Evolutionary conservation across 2,329 filamentous ascomycete genomes (phyloP).

Genomic region (Aspergillus caelatus): DNA sequence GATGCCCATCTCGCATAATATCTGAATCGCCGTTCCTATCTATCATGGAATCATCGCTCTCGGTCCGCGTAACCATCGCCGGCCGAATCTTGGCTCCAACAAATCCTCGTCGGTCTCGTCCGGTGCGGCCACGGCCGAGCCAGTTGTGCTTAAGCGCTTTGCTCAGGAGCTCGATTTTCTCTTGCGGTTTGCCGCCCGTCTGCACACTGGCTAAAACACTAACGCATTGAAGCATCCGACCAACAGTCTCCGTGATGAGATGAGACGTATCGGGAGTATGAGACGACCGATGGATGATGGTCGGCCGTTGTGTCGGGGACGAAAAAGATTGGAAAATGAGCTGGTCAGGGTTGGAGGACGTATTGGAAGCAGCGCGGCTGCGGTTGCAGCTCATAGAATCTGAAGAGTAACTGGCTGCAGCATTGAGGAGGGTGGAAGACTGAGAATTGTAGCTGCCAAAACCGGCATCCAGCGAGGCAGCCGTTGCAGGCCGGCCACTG

Average conservation of each 20-base stretch:
- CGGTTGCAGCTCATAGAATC: constrained; percentile 60
- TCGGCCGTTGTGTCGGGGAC: constrained; percentile 39
- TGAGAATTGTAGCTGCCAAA: constrained; percentile 80
- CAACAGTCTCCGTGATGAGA: constrained; percentile 93
- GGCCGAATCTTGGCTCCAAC: constrained; percentile 66
- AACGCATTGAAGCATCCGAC: constrained; percentile 93
- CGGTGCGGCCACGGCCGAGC: constrained; percentile 87
- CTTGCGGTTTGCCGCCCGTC: constrained; percentile 71
- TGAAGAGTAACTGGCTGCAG: constrained; percentile 57
- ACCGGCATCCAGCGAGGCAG: constrained; percentile 72
- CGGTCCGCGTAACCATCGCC: constrained; percentile 29
- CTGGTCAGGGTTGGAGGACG: constrained; percentile 58
- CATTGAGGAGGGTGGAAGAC: constrained; percentile 76
- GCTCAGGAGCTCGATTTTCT: constrained; percentile 79
- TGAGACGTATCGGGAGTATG: constrained; percentile 51
- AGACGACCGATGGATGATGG: constrained; percentile 35
- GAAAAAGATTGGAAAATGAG: constrained; percentile 47
- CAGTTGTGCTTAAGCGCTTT: constrained; percentile 94
- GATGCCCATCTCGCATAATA: constrained; percentile 25
- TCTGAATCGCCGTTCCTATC: constrained; percentile 20
- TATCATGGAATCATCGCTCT: constrained; percentile 30
- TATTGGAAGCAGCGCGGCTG: constrained; percentile 83
- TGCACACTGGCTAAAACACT: constrained; percentile 82
- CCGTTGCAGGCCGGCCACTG: constrained; percentile 68
- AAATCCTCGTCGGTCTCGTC: constrained; percentile 84